These are phyloP conservation scores for Paraglomus brasilianum DNA, from an alignment of 192 early-diverging fungal genomes.

Conservation along the genomic window DNA sequence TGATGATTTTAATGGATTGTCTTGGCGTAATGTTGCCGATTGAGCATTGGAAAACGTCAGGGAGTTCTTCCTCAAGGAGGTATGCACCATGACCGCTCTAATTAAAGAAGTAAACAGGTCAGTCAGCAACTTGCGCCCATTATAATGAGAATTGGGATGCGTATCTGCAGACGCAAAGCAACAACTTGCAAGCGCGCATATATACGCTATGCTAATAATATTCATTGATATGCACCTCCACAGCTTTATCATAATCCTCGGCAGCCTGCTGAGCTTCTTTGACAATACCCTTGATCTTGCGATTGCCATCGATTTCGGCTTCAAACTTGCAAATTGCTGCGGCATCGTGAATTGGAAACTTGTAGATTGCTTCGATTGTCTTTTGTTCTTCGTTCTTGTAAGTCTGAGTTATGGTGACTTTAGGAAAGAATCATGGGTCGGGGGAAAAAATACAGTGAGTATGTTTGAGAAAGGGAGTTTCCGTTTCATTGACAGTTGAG, in stretches of 20 bases:
- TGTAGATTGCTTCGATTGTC: constrained; percentile 17
- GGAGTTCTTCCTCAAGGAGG: constrained; percentile 8
- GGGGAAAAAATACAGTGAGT: too few species aligned
- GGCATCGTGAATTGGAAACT: constrained; percentile 16
- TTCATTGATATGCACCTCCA: not conserved
- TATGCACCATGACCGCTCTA: constrained; percentile 21
- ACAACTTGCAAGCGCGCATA: too few species aligned
- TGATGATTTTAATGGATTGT: constrained; percentile 36
- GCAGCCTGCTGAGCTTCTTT: constrained; percentile 19
- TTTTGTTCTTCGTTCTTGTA: constrained; percentile 16
- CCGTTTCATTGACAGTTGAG: not conserved
- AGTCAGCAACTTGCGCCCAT: not conserved
- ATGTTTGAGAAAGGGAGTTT: too few species aligned
- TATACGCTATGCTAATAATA: too few species aligned
- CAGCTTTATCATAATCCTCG: constrained; percentile 5
- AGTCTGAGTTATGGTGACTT: constrained; percentile 21
- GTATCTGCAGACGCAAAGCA: too few species aligned
- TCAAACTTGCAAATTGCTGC: constrained; percentile 25
- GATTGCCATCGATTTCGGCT: constrained; percentile 17
- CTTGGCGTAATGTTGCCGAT: constrained; percentile 50
- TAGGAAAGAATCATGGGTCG: not conserved
- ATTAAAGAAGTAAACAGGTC: not conserved
- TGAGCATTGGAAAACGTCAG: constrained; percentile 48
- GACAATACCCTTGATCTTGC: constrained; percentile 18
- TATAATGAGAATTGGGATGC: not conserved